Base-by-base conservation (phyloP, 192 early-diverging fungal species). In the Linnemannia hyalina region DNA sequence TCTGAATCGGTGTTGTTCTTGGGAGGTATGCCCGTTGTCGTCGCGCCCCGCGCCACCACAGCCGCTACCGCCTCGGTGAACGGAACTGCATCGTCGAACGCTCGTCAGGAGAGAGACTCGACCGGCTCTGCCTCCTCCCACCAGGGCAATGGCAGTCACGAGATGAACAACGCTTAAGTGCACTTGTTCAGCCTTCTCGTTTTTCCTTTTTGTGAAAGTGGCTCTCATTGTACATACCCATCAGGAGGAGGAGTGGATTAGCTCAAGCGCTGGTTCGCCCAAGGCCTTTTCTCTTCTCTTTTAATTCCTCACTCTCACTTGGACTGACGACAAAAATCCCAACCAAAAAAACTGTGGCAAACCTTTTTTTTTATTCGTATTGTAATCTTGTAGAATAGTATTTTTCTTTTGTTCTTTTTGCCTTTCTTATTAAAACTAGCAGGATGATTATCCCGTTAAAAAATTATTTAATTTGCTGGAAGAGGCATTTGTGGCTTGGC, bases 11-110 rank as follows among this genome's bases (percentile, higher is more conserved):
- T 71, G 54, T 73, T 86, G 84, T 86, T 78, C 79, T 75, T 86
- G 70, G 84, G 84, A 57, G 84, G 84, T 54, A 70, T 36, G 23
- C 84, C 79, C 63, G 79, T 86, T 23, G 38, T 77, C 93, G 44
- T 91, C 95, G 75, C 87, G 89, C 76, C 94, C 95, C 44, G 95
- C 95, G 20, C 23, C 60, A 23, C 81, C 2, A 46, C 68, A 73
- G 0, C 70, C 60, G 60, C 60, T 65, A 65, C 60, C 60, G 29
- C 29, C 26, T 29, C 60, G 26, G 60, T 65, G 11, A 29, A 26
- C 32, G 60, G 29, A 65, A 29, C 46, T 6, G 52, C 70, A 73
- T 47, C 57, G 81, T 82, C 81, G 75, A 82, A 72, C 81, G 63
- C 26, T 46, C 75, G 60, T 68, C 75, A 77, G n/a, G 81, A 82